Conservation (phyloP, 1,284 basidiomycete genomes). For the Volvariella volvacea region DNA sequence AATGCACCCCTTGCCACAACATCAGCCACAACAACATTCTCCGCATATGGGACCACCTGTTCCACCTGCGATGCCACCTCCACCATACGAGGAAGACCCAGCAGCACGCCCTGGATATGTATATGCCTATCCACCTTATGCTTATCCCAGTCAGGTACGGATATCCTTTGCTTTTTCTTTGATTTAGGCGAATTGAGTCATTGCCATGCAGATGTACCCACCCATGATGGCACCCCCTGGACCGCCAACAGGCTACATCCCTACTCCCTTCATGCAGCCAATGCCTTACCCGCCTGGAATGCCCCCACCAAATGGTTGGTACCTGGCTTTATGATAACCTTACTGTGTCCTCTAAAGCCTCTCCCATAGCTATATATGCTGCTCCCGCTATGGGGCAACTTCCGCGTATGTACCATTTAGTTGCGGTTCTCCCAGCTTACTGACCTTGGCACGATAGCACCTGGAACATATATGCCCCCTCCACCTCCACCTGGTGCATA, state of each 20-base stretch:
- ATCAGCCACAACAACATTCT: conserved; percentile 53
- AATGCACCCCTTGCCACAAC: conserved; percentile 64
- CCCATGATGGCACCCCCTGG: conserved; percentile 72
- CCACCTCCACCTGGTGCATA: conserved; percentile 57
- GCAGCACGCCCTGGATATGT: conserved; percentile 58
- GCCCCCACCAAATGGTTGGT: conserved; percentile 68
- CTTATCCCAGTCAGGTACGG: conserved; percentile 64
- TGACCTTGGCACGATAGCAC: conserved; percentile 29
- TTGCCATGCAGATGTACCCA: conserved; percentile 21
- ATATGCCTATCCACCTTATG: conserved; percentile 70
- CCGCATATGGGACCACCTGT: conserved; percentile 61
- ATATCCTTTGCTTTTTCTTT: conserved; percentile 3
- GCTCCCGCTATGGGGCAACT: conserved; percentile 70
- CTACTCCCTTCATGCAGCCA: conserved; percentile 70
- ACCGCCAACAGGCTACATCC: conserved; percentile 71
- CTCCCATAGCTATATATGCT: conserved; percentile 65
- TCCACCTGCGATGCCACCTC: conserved; percentile 61
- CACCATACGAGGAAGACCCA: conserved; percentile 68
- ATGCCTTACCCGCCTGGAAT: conserved; percentile 75
- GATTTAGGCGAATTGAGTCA: not conserved
- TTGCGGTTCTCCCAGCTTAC: conserved; percentile 4
- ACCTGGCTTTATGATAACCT: conserved; percentile 1
- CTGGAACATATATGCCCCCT: conserved; percentile 63
- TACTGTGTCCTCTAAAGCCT: conserved; percentile 5
- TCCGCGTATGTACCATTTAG: conserved; percentile 57